A percentile compares a stretch with the other conserved stretches of the same genome.
These are phyloP conservation scores for Phytophthora aleatoria DNA, from an alignment of 352 stramenopile genomes.

Conservation along the genomic window DNA sequence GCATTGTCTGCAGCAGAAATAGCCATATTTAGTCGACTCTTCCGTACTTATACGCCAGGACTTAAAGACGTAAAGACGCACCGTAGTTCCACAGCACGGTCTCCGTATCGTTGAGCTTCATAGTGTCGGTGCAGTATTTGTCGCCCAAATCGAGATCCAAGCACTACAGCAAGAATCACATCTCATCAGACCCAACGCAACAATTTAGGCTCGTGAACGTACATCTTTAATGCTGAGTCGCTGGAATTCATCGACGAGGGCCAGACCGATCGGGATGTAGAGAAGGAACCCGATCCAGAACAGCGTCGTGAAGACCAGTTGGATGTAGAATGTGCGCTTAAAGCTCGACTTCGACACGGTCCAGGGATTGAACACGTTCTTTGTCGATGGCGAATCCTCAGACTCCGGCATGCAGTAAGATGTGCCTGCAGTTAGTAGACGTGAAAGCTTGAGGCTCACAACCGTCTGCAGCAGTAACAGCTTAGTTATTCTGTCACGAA, in stretches of 20 bases:
- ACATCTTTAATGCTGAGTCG: conserved; percentile 54
- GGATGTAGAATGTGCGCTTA: conserved; percentile 43
- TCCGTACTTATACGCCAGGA: too few relatives aligned
- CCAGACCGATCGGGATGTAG: conserved; percentile 69
- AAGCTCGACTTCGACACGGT: conserved; percentile 29
- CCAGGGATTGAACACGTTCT: conserved; percentile 12
- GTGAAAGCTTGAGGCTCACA: conserved; percentile 37
- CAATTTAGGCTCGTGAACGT: background rate
- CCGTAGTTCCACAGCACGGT: conserved; percentile 81
- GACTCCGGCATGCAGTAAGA: conserved; percentile 16
- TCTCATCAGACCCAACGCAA: background rate
- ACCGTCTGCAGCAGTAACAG: conserved; percentile 31
- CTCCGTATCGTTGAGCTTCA: conserved; percentile 48
- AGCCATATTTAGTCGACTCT: background rate
- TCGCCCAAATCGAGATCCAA: conserved; percentile 47
- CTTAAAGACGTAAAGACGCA: conserved; percentile 13
- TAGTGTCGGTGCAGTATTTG: conserved; percentile 64
- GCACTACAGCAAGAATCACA: conserved; percentile 32
- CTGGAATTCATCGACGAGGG: conserved; percentile 45
- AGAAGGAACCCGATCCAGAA: conserved; percentile 76
- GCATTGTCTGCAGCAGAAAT: conserved; percentile 26
- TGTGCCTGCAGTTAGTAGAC: conserved; percentile 18
- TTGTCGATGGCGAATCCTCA: background rate
- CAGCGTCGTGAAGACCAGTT: conserved; percentile 40
- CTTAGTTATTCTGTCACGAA: background rate